phyloP scores from a whole-genome alignment of 164 flowering plant genomes.

The grape (Vitis vinifera) region DNA sequence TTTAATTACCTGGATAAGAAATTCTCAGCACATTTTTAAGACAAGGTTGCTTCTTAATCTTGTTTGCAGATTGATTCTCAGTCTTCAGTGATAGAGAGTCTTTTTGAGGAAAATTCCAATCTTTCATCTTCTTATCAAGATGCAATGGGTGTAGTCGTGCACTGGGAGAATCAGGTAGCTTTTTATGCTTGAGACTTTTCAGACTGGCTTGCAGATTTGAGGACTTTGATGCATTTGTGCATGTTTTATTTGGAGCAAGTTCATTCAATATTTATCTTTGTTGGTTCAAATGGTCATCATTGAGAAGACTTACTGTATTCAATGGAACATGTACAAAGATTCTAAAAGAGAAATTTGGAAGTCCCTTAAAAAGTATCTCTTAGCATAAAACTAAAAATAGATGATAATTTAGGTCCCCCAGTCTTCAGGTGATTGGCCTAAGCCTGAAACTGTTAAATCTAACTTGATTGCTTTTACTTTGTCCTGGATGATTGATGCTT shows the following conservation, averaged over 20 bases:
- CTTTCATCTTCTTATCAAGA: slow-evolving; percentile 76
- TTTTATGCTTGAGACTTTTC: background rate
- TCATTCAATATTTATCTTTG: background rate
- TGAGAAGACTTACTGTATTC: too few relatives aligned
- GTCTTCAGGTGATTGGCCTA: too few relatives aligned
- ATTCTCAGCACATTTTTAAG: background rate
- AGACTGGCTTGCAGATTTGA: background rate
- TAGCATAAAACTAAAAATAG: too few relatives aligned
- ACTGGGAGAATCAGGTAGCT: slow-evolving; percentile 92
- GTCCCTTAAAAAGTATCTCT: too few relatives aligned
- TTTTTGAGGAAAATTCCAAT: slow-evolving; percentile 89
- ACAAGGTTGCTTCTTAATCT: slow-evolving; percentile 10
- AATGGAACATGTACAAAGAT: too few relatives aligned
- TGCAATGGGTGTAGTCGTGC: slow-evolving; percentile 44
- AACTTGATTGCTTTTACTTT: too few relatives aligned
- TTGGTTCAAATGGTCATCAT: too few relatives aligned
- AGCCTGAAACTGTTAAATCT: too few relatives aligned
- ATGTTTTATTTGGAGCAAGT: background rate
- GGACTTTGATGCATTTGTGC: background rate
- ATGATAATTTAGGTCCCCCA: too few relatives aligned
- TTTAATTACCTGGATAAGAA: background rate
- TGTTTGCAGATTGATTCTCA: slow-evolving; percentile 85
- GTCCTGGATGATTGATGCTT: background rate
- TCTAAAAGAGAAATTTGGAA: too few relatives aligned
- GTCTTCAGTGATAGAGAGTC: slow-evolving; percentile 89